Evolutionary conservation across 129 eudicot species (phyloP), one percentile per base, ranked within the genome.

Genomic region (Helianthus tuberosus): DNA sequence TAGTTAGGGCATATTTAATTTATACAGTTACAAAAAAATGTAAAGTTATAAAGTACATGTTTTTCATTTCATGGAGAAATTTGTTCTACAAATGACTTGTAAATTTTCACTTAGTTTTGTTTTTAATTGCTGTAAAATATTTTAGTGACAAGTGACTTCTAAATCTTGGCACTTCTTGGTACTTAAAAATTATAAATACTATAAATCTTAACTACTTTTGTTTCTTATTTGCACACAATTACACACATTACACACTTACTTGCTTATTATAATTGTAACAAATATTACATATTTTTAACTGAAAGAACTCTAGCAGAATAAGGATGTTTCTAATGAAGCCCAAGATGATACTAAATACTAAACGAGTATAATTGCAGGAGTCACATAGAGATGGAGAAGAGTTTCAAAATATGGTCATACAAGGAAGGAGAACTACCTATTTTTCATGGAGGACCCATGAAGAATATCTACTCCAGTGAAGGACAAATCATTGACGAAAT

Each of bases 371-470:
- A 61, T 16, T 61, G 64, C 80, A 87, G 93, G 86, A 88, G 93
- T 70, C 86, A 79, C 50, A 74, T 73, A 60, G 93, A 88, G 71
- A 88, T 88, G 93, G 85, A 80, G 66, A 88, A 85, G 74, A 71
- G 68, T 27, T 82, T 88, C 54, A 88, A 82, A 74, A 78, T 88
- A 53, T 88, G 86, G 87, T 32, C 84, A 63, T 88, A 88, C 89
- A 85, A 78, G 58, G 93, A 88, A 84, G 93, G 93, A 70, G 89
- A 85, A 14, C 65, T 67, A 8, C 93, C 93, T 16, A 36, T 88
- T 12, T 85, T 88, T 64, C 89, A 88, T 66, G 66, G 50, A n/a
- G 93, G 93, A 54, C 93, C 93, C 0, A 70, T 85, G 89, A 80
- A 88, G 58, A 74, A 77, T 74, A 88, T 88, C 49, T 88, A 88